A percentile compares a stretch with the other conserved stretches of the same genome.
Conservation (phyloP, 1,284 basidiomycete species). For the Mrakiaceae sp. region DNA sequence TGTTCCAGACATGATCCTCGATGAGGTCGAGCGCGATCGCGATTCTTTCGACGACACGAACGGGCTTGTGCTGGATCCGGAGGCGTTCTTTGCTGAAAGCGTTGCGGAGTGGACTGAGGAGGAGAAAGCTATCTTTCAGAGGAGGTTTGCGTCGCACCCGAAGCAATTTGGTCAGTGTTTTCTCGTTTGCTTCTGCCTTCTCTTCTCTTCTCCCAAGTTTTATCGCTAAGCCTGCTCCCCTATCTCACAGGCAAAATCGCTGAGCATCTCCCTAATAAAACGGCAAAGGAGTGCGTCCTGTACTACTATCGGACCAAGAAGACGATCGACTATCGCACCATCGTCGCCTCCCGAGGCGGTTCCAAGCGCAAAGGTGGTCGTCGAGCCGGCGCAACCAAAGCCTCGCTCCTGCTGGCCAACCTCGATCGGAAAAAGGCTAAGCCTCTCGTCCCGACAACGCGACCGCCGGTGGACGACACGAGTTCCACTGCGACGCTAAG, state of each 20-base stretch:
- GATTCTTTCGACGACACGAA: slow-evolving; percentile 76
- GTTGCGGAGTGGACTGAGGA: slow-evolving; percentile 76
- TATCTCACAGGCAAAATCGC: slow-evolving; percentile 48
- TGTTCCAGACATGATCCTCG: slow-evolving; percentile 81
- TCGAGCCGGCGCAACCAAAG: slow-evolving; percentile 21
- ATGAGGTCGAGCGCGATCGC: slow-evolving; percentile 41
- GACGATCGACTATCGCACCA: slow-evolving; percentile 64
- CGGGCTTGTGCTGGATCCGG: slow-evolving; percentile 64
- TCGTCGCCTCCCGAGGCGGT: slow-evolving; percentile 42
- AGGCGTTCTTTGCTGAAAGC: slow-evolving; percentile 60
- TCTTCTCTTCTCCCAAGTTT: not conserved
- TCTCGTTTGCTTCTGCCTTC: not conserved
- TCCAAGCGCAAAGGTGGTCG: slow-evolving; percentile 25
- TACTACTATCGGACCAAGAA: slow-evolving; percentile 97
- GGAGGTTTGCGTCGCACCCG: slow-evolving; percentile 71
- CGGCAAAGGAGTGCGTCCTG: slow-evolving; percentile 74
- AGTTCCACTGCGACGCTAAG: not conserved
- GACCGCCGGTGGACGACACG: not conserved
- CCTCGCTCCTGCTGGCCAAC: slow-evolving; percentile 28
- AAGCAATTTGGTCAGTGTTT: slow-evolving; percentile 72
- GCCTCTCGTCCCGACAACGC: not conserved
- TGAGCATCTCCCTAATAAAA: slow-evolving; percentile 69
- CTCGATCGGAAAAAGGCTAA: slow-evolving; percentile 21
- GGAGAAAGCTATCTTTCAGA: slow-evolving; percentile 68
- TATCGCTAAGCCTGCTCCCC: not conserved